These are phyloP conservation scores for Trapa incisa DNA, from an alignment of 345 rosid species.

Conservation along the genomic window DNA sequence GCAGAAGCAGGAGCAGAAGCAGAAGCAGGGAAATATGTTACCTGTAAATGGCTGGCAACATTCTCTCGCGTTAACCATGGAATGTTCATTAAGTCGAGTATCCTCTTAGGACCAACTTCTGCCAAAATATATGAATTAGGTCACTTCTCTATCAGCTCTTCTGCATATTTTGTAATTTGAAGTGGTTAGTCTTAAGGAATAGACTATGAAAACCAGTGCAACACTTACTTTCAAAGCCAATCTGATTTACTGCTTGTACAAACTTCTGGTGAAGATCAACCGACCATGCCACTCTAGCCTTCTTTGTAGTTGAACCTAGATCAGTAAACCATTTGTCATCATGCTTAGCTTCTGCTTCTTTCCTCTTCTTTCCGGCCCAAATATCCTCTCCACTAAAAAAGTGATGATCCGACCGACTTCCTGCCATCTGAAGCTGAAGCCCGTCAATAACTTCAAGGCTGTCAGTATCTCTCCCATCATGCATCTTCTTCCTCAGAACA, in stretches of 20 bases:
- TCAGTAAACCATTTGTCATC: constrained; percentile 41
- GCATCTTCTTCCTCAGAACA: constrained; percentile 70
- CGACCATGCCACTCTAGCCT: constrained; percentile 91
- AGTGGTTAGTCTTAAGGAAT: too few relatives aligned
- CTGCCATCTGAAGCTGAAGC: constrained; percentile 36
- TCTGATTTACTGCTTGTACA: constrained; percentile 86
- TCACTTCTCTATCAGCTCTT: neutral
- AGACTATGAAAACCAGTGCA: neutral
- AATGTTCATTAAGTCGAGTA: constrained; percentile 89
- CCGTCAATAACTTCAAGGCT: constrained; percentile 41
- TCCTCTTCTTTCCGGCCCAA: constrained; percentile 41
- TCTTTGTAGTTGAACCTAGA: constrained; percentile 47
- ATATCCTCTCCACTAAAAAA: constrained; percentile 51
- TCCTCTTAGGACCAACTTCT: constrained; percentile 97
- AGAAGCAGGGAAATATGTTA: constrained; percentile 12
- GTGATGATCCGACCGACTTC: constrained; percentile 36
- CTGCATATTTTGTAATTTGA: neutral
- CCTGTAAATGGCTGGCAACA: constrained; percentile 95
- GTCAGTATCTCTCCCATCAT: constrained; percentile 65
- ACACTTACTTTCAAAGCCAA: constrained; percentile 86
- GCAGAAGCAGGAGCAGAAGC: neutral
- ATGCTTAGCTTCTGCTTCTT: constrained; percentile 43
- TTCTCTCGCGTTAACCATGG: constrained; percentile 93
- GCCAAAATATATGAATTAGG: constrained; percentile 23
- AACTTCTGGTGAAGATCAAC: constrained; percentile 92